phyloP scores from a whole-genome alignment of 768 basidiomycete genomes.

The Coprinopsis marcescibilis region DNA sequence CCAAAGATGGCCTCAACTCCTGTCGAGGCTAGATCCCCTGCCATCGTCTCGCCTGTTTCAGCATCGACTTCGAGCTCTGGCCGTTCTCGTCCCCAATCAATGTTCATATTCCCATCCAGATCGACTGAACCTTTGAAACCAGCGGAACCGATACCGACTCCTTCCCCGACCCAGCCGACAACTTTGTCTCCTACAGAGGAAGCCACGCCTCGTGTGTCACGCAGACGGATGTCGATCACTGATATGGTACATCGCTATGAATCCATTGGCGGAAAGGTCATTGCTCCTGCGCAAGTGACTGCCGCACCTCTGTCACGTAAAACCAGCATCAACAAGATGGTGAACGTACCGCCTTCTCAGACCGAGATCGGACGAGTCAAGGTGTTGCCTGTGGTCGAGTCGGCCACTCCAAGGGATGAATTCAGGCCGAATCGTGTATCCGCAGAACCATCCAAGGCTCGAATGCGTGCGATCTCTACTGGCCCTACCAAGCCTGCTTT shows the following conservation, averaged over 20 bases:
- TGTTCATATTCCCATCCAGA: conserved; percentile 64
- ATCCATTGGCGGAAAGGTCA: conserved; percentile 44
- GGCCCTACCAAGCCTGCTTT: background rate
- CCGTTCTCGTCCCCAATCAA: conserved; percentile 73
- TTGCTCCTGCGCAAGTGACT: conserved; percentile 18
- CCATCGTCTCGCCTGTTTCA: background rate
- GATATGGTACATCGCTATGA: conserved; percentile 85
- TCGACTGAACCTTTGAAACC: conserved; percentile 31
- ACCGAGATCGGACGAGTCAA: conserved; percentile 13
- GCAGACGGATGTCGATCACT: conserved; percentile 72
- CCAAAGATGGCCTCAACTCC: background rate
- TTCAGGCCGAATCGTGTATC: conserved; percentile 3
- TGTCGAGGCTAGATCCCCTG: background rate
- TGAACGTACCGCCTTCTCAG: background rate
- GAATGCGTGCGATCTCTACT: conserved; percentile 1
- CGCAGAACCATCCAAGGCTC: background rate
- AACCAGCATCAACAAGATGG: conserved; percentile 3
- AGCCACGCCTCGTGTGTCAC: conserved; percentile 33
- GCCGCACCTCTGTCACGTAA: conserved; percentile 15
- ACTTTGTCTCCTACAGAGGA: conserved; percentile 44
- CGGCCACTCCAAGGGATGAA: conserved; percentile 1
- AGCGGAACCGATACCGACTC: too few relatives aligned
- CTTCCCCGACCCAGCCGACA: conserved; percentile 21
- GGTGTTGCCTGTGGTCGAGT: conserved; percentile 7
- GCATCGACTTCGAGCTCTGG: conserved; percentile 16